Conservation (phyloP, 2,329 filamentous ascomycete species). For the Scolecobasidium constrictum region DNA sequence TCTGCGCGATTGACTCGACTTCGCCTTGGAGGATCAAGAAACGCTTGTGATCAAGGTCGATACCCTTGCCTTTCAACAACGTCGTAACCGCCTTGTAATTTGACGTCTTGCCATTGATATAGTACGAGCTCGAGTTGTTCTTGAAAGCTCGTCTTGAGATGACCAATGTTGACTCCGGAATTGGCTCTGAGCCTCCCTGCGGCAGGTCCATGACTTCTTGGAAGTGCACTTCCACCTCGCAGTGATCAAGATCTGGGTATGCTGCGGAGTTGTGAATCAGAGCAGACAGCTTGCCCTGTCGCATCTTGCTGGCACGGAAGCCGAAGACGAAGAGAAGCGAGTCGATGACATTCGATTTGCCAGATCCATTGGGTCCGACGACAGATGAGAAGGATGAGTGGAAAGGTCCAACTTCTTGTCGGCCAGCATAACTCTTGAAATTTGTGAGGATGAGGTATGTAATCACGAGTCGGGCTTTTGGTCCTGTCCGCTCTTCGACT, state of each 20-base stretch:
- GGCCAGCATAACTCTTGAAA: conserved; percentile 97
- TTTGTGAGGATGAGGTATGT: conserved; percentile 87
- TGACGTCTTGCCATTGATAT: conserved; percentile 81
- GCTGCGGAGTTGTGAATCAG: conserved; percentile 94
- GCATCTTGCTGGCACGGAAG: conserved; percentile 98
- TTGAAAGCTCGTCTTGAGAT: conserved; percentile 91
- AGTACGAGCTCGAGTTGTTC: conserved; percentile 98
- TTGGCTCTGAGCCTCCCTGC: conserved; percentile 60
- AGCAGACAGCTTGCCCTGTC: conserved; percentile 95
- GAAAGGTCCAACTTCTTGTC: conserved; percentile 92
- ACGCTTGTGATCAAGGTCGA: conserved; percentile 95
- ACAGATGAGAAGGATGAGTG: conserved; percentile 96
- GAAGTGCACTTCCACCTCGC: conserved; percentile 95
- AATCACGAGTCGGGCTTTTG: conserved; percentile 83
- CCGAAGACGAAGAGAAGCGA: conserved; percentile 98
- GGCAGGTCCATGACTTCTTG: conserved; percentile 87
- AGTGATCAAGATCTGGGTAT: conserved; percentile 74
- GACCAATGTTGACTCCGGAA: conserved; percentile 74
- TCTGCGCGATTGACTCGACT: conserved; percentile 96
- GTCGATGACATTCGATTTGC: conserved; percentile 98
- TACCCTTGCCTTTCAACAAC: conserved; percentile 73
- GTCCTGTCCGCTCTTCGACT: conserved; percentile 56
- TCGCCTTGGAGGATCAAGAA: conserved; percentile 96
- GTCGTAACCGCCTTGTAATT: conserved; percentile 89
- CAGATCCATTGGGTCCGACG: conserved; percentile 93